A percentile compares a stretch with the other conserved stretches of the same genome.
These are phyloP conservation scores for Hibiscus tridactylites DNA, from an alignment of 345 rosid genomes.

Conservation along the genomic window DNA sequence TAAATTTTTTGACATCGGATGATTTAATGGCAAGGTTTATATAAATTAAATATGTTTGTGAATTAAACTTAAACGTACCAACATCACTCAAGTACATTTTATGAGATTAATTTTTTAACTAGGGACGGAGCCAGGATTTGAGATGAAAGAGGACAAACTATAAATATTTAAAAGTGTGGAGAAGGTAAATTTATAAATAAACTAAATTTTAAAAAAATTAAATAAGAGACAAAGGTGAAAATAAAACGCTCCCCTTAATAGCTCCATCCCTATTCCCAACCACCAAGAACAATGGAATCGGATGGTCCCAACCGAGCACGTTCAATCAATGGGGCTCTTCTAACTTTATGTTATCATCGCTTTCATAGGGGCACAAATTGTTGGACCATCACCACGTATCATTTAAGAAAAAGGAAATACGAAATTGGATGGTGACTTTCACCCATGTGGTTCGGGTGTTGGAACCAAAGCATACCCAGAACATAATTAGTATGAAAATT, in stretches of 20 bases:
- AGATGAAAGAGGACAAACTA: too few relatives aligned
- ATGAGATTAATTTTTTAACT: not conserved
- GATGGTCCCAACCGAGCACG: constrained; percentile 7
- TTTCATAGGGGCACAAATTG: not conserved
- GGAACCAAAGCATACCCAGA: too few relatives aligned
- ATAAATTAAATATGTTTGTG: not conserved
- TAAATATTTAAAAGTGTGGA: too few relatives aligned
- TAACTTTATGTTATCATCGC: not conserved
- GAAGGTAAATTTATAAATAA: too few relatives aligned
- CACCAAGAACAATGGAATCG: not conserved
- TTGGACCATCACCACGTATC: constrained; percentile 1
- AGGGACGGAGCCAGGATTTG: too few relatives aligned
- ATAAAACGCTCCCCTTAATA: too few relatives aligned
- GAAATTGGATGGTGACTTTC: not conserved
- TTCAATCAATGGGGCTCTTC: not conserved
- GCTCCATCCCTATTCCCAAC: not conserved
- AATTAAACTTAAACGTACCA: not conserved
- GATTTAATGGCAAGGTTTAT: not conserved
- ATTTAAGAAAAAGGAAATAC: not conserved
- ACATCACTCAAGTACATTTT: not conserved
- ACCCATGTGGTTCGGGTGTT: too few relatives aligned
- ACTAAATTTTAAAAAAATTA: too few relatives aligned
- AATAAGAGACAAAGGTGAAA: too few relatives aligned
- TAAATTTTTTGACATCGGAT: too few relatives aligned
- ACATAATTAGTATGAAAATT: too few relatives aligned